phyloP scores from a whole-genome alignment of 1,284 basidiomycete species.

The Cryptococcus maquisensis region DNA sequence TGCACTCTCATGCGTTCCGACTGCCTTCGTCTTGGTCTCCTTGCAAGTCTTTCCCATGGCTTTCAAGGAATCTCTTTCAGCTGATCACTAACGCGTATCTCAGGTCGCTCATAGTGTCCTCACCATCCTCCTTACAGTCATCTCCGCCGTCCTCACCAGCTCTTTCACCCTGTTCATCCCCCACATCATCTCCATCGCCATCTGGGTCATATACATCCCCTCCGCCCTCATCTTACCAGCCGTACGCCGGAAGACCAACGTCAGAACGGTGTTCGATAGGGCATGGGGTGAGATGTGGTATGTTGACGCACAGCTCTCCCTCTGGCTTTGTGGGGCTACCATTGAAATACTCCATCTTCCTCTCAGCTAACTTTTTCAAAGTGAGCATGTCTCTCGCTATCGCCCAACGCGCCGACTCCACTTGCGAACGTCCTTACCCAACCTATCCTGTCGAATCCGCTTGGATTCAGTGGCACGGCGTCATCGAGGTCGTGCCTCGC shows the following conservation, averaged over 20 bases:
- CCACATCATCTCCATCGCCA: background rate
- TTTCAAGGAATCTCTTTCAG: background rate
- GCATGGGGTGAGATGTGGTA: background rate
- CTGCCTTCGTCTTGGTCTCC: background rate
- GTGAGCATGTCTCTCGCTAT: background rate
- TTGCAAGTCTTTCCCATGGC: background rate
- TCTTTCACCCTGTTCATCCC: conserved; percentile 1
- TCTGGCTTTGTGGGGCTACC: background rate
- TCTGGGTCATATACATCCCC: conserved; percentile 1
- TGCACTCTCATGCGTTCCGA: background rate
- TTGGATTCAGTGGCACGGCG: background rate
- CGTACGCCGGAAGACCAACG: background rate
- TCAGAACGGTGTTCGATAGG: background rate
- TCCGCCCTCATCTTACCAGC: background rate
- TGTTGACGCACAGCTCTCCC: background rate
- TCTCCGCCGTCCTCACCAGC: background rate
- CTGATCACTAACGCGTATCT: background rate
- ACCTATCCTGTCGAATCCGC: background rate
- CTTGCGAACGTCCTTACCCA: background rate
- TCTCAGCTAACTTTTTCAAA: background rate
- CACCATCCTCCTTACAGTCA: background rate
- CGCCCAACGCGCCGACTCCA: background rate
- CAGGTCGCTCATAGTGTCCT: background rate
- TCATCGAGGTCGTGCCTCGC: background rate
- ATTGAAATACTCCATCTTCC: background rate